These are phyloP conservation scores for Boletus coccyginus DNA, from an alignment of 768 basidiomycete species.

Conservation along the genomic window DNA sequence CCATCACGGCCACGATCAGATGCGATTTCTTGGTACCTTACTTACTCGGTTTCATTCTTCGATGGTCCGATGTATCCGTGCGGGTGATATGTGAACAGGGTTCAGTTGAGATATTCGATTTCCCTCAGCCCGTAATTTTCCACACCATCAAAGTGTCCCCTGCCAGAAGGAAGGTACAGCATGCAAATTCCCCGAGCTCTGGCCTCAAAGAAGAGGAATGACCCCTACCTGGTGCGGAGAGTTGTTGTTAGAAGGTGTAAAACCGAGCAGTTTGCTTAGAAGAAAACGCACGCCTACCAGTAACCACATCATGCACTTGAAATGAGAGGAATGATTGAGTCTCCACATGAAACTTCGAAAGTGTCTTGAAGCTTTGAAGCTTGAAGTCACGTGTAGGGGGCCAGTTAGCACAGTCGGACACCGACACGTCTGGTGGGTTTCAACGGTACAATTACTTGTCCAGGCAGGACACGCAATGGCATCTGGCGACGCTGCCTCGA, in stretches of 20 bases:
- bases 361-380: too few relatives aligned
- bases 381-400: constrained; percentile 3
- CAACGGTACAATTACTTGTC: neutral
- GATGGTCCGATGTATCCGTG: constrained; percentile 39
- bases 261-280: neutral
- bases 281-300: neutral
- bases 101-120: constrained; percentile 41
- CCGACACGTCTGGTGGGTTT: too few relatives aligned
- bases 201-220: constrained; percentile 46
- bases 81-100: constrained; percentile 45
- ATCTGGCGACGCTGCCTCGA: neutral
- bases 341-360: too few relatives aligned
- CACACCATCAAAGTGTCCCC: constrained; percentile 47
- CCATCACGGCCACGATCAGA: constrained; percentile 36
- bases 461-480: constrained; percentile 8
- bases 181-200: constrained; percentile 38
- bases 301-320: too few relatives aligned
- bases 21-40: constrained; percentile 34
- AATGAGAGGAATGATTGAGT: too few relatives aligned
- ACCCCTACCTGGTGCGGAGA: neutral
- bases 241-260: neutral
- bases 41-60: constrained; percentile 37
- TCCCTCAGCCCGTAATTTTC: constrained; percentile 42
- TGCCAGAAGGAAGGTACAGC: constrained; percentile 30
- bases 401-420: too few relatives aligned